Base-by-base conservation (phyloP, 805 yeast species). In the Teunomyces cretensis region DNA sequence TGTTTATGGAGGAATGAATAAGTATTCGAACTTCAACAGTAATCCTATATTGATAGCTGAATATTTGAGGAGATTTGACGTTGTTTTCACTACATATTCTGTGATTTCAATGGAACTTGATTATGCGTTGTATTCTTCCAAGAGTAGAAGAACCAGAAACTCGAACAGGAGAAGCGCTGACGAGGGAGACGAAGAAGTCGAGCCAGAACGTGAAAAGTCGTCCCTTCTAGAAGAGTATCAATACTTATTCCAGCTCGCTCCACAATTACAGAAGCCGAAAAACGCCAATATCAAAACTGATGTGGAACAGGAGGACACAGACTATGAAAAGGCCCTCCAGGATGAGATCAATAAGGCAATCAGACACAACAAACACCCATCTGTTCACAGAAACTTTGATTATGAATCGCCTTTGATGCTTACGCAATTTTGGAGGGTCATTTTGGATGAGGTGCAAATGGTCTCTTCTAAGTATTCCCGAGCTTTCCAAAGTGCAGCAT, bases 401-500 rank as follows among this genome's bases (percentile, higher is more conserved):
- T 83, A 84, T 56, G 81, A 88, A 2, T 88, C 96, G 0, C 97
- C 97, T 0, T 67, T 94, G 16, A 85, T 89, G 65, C 67, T 86
- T 36, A 64, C 86, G 9, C 89, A 92, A 53, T 94, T 92, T 63
- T 88, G 95, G 89, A 73, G 99, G 44, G 86, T 94, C 1, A 78
- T 92, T 0, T 66, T 94, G 31, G 99, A 94, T 67, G 99, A 94
- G 62, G 98, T 88, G 1, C 99, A 94, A 65, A 87, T 91, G 91
- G 86, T 94, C 3, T 82, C 88, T 6, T 76, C 79, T 2, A 84
- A 84, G 16, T 74, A 81, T 2, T 79, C 92, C 0, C 79, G 86
- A 42, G 88, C 94, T 1, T 89, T 96, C 15, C 81, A 79, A 45
- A 87, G 90, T 45, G 89, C 96, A 0, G 72, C 86, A 2, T 67